Conservation (phyloP, 345 rosid species). For the Kandelia obovata region DNA sequence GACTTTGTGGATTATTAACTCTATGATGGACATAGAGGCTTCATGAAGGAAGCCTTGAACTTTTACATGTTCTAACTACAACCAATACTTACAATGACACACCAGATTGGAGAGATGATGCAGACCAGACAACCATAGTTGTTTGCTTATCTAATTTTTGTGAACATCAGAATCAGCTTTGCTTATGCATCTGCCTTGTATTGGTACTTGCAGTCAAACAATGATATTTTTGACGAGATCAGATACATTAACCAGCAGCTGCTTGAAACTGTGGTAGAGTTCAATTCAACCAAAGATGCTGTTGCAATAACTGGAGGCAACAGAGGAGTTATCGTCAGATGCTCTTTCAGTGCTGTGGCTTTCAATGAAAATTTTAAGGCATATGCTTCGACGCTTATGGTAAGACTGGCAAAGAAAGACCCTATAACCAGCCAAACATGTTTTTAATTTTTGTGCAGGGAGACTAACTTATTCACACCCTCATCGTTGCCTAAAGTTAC, state of each 20-base stretch:
- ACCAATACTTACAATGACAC: too few species aligned
- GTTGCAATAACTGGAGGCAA: neutral
- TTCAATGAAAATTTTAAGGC: neutral
- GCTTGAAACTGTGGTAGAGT: neutral
- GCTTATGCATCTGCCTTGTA: neutral
- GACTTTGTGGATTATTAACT: too few species aligned
- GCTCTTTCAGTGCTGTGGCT: constrained; percentile 1
- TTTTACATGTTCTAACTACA: too few species aligned
- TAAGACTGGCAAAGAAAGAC: neutral
- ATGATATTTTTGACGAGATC: neutral
- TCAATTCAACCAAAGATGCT: constrained; percentile 3
- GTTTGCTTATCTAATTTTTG: too few species aligned
- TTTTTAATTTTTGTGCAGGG: too few species aligned
- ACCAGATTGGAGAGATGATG: too few species aligned
- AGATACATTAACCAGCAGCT: neutral
- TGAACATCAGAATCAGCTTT: neutral
- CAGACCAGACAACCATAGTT: too few species aligned
- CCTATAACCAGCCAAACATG: too few species aligned
- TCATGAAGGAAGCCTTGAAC: too few species aligned
- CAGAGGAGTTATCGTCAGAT: neutral
- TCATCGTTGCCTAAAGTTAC: neutral
- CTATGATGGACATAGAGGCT: too few species aligned
- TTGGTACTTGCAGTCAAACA: neutral
- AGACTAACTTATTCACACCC: neutral
- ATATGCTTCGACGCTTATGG: neutral